Evolutionary conservation across 306 rosid genomes (phyloP).

Genomic region (Castanea sativa): DNA sequence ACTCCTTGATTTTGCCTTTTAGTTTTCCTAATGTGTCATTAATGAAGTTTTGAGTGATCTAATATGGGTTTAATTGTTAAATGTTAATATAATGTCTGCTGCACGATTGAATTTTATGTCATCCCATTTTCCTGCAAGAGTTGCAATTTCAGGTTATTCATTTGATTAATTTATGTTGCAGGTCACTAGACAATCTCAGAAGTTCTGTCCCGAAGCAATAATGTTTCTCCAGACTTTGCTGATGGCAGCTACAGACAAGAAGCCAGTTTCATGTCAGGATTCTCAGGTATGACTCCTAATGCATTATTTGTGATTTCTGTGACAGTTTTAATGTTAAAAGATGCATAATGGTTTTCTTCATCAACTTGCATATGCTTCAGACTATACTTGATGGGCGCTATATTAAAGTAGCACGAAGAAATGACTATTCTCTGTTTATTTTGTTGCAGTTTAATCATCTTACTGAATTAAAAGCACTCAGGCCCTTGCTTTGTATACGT

Average conservation of each 20-base stretch:
- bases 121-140: neutral
- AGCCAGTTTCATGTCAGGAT: conserved; percentile 37
- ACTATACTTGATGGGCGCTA: neutral
- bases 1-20: neutral
- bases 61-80: neutral
- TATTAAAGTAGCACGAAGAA: conserved; percentile 10
- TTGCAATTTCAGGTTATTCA: conserved; percentile 25
- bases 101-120: conserved; percentile 4
- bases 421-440: conserved; percentile 19
- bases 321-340: neutral
- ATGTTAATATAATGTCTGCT: neutral
- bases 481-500: conserved; percentile 47
- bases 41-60: conserved; percentile 14
- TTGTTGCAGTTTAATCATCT: conserved; percentile 55
- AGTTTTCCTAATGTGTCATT: neutral
- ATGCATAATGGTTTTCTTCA: neutral
- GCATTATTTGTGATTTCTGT: conserved; percentile 11
- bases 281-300: conserved; percentile 49
- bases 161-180: conserved; percentile 31
- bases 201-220: conserved; percentile 88
- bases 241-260: conserved; percentile 52
- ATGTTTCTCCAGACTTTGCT: conserved; percentile 57
- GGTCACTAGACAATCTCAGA: conserved; percentile 69
- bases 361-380: conserved; percentile 12
- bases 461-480: conserved; percentile 54